Base-by-base conservation (phyloP, 495 filamentous ascomycete species). In the Lasiosphaeris hirsuta region DNA sequence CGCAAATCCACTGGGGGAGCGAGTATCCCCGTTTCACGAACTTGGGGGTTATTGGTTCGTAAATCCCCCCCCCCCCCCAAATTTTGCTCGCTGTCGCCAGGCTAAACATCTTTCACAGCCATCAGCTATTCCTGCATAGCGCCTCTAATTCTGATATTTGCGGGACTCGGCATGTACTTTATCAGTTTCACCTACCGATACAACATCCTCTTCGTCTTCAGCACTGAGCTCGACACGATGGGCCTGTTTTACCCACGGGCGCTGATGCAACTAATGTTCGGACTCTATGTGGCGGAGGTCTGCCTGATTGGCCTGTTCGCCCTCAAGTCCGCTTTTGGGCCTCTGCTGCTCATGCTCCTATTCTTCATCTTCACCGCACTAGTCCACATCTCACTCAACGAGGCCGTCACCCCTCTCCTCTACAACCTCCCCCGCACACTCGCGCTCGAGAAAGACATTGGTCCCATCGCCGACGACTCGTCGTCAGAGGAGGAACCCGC, bases 41-140 rank as follows among this genome's bases (percentile, higher is more conserved):
- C 57, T 70, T 96, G 63, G 80, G 79, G 11, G 88, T 91, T 33
- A 92, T 96, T 61, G 78, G 77, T 78, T 62, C 4, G 11, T 46
- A 10, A n/a, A 11, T 6, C 0, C 55, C 43, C n/a, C n/a, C n/a
- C n/a, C 3, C n/a, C 0, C 13, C 0, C 34, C 15, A 9, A 41
- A 18, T 3, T 17, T 9, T 23, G 10, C 15, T 10, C 44, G 18
- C 13, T 36, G 1, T 40, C 34, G 19, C 61, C 63, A 18, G 65
- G 36, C 7, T 17, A 30, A 30, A 30, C 23, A 30, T 2, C 5
- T 46, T 4, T 34, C 41, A 19, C 61, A 78, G 88, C 86, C 30
- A 85, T 96, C 61, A 84, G 85, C 54, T 96, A 96, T 66, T 89
- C 92, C 8, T 88, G 89, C 70, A 94, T 96, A 64, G 90, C 92